These are phyloP conservation scores for Nakataea oryzae DNA, from an alignment of 2,329 filamentous ascomycete genomes.

Conservation along the genomic window DNA sequence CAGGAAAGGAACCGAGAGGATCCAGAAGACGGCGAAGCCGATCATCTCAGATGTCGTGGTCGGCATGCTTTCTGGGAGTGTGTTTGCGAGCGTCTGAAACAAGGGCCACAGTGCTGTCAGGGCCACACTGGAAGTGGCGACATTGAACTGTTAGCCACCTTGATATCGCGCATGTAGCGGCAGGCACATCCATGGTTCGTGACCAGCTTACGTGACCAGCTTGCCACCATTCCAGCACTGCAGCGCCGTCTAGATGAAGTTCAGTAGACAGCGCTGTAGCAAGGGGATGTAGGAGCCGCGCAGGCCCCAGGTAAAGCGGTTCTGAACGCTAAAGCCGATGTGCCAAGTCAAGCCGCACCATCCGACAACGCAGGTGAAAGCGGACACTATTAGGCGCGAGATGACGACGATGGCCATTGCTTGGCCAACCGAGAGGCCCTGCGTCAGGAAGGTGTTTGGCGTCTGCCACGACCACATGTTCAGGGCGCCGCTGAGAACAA, in stretches of 20 bases:
- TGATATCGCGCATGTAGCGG: not conserved
- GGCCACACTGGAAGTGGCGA: slow-evolving; percentile 15
- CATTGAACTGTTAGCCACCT: slow-evolving; percentile 10
- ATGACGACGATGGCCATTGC: slow-evolving; percentile 33
- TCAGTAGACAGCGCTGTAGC: slow-evolving; percentile 33
- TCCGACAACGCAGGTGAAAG: slow-evolving; percentile 32
- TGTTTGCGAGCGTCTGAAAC: slow-evolving; percentile 31
- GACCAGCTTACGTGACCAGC: slow-evolving; percentile 10
- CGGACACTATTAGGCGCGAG: slow-evolving; percentile 24
- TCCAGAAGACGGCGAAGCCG: slow-evolving; percentile 41
- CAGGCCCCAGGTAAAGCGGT: slow-evolving; percentile 37
- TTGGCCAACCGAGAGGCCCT: slow-evolving; percentile 27
- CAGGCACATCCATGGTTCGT: not conserved
- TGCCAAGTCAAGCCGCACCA: slow-evolving; percentile 39
- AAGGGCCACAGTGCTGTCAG: slow-evolving; percentile 34
- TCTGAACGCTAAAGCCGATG: slow-evolving; percentile 38
- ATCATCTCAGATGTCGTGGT: slow-evolving; percentile 31
- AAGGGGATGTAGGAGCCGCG: slow-evolving; percentile 36
- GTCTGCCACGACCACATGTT: slow-evolving; percentile 1
- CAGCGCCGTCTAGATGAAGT: slow-evolving; percentile 38
- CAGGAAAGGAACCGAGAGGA: slow-evolving; percentile 34
- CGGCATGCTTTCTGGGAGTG: slow-evolving; percentile 27
- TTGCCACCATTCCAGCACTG: slow-evolving; percentile 30
- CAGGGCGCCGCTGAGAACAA: not conserved
- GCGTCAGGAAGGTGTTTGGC: slow-evolving; percentile 7